These are phyloP conservation scores for Dimargaris xerosporica DNA, from an alignment of 192 early-diverging fungal genomes.

Conservation along the genomic window DNA sequence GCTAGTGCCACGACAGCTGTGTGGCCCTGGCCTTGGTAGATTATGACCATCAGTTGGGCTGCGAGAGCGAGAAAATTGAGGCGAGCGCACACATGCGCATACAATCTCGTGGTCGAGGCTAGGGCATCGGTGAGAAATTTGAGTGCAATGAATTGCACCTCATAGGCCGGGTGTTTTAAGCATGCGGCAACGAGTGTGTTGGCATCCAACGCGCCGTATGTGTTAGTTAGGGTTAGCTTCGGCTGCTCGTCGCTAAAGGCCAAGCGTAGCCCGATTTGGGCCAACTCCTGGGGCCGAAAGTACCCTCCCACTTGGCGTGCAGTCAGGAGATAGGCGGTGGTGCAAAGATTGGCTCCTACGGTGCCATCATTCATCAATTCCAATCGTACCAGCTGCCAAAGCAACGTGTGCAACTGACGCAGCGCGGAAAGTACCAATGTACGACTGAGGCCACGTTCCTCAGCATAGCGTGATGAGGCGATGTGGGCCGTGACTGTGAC, in stretches of 20 bases:
- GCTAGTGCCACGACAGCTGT: too few relatives aligned
- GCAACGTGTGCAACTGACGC: background rate
- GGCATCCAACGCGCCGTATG: too few relatives aligned
- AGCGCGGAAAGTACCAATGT: background rate
- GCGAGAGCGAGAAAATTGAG: too few relatives aligned
- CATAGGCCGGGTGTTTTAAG: background rate
- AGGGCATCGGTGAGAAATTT: too few relatives aligned
- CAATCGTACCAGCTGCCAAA: background rate
- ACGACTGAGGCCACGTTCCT: background rate
- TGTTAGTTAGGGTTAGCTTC: too few relatives aligned
- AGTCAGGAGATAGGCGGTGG: background rate
- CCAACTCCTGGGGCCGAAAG: conserved; percentile 7
- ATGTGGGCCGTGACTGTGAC: background rate
- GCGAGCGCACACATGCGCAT: too few relatives aligned
- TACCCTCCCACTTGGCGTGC: too few relatives aligned
- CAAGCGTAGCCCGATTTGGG: conserved; percentile 4
- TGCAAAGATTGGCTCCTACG: background rate
- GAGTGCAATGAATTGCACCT: background rate
- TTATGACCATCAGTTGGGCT: too few relatives aligned
- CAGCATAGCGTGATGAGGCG: background rate
- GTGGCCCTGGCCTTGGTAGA: too few relatives aligned
- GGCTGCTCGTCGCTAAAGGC: background rate
- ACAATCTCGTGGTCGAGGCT: too few relatives aligned
- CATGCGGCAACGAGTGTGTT: too few relatives aligned
- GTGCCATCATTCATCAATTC: background rate